phyloP scores from a whole-genome alignment of 306 rosid genomes.

The Fagus sylvatica region DNA sequence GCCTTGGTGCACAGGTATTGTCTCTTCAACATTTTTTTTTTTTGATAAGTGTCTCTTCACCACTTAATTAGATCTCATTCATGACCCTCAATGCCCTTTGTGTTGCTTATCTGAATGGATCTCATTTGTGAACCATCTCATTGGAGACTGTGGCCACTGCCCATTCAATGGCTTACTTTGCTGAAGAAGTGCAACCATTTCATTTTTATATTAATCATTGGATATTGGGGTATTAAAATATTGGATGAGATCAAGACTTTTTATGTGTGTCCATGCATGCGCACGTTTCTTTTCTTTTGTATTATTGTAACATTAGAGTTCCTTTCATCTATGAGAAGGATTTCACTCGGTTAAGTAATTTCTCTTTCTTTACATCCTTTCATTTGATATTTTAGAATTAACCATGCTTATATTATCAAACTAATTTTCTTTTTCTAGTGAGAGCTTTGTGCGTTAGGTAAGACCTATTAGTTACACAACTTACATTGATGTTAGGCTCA shows the following conservation, averaged over 20 bases:
- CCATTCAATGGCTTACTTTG: not conserved
- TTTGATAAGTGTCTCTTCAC: not conserved
- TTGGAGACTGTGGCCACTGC: not conserved
- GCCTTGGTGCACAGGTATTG: constrained; percentile 72
- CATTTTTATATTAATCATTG: not conserved
- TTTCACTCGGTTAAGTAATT: not conserved
- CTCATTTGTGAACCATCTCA: not conserved
- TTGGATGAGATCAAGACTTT: not conserved
- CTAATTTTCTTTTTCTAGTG: no score
- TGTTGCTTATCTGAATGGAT: not conserved
- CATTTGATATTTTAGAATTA: not conserved
- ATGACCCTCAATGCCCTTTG: not conserved
- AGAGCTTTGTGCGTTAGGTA: no score
- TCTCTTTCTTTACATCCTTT: not conserved
- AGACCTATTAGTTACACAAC: not conserved
- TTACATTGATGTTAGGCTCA: not conserved
- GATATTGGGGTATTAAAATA: not conserved
- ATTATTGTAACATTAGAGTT: not conserved
- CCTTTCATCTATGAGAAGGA: not conserved
- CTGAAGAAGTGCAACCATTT: not conserved
- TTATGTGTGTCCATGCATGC: not conserved
- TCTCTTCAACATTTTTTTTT: not conserved
- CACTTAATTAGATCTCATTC: not conserved
- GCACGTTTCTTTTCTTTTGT: not conserved
- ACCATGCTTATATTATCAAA: not conserved